A percentile compares a stretch with the other conserved stretches of the same genome.
Conservation (phyloP, 768 basidiomycete species). For the Leccinum aurantiacum region DNA sequence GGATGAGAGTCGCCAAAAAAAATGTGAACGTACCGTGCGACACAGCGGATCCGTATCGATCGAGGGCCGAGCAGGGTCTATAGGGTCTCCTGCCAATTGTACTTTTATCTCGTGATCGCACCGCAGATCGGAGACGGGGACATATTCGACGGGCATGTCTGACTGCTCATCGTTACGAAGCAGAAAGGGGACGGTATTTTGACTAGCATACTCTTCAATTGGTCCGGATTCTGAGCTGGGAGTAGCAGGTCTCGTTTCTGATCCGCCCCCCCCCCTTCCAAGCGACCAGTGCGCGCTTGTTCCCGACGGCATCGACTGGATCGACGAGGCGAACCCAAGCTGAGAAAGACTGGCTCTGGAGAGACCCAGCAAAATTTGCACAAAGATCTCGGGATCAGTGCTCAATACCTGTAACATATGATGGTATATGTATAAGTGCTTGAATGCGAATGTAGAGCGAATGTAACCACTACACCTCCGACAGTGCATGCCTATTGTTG, state of each 20-base stretch:
- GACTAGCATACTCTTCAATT: not conserved
- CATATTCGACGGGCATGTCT: not conserved
- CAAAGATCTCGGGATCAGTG: not conserved
- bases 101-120: not conserved
- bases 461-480: constrained; percentile 44
- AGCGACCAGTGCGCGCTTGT: not conserved
- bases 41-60: not conserved
- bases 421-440: not conserved
- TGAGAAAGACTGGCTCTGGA: not conserved
- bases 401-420: too few relatives aligned
- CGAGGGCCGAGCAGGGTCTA: not conserved
- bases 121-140: not conserved
- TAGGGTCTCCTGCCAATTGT: not conserved
- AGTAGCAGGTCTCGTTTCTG: not conserved
- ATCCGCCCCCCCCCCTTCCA: not conserved
- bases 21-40: not conserved
- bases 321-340: not conserved
- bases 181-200: not conserved
- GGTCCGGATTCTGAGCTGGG: not conserved
- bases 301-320: not conserved
- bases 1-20: not conserved
- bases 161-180: not conserved
- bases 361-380: not conserved
- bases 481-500: constrained; percentile 85
- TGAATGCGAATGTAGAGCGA: constrained; percentile 9